Evolutionary conservation across 495 filamentous ascomycete species (phyloP).

Genomic region (Podospora appendiculata): DNA sequence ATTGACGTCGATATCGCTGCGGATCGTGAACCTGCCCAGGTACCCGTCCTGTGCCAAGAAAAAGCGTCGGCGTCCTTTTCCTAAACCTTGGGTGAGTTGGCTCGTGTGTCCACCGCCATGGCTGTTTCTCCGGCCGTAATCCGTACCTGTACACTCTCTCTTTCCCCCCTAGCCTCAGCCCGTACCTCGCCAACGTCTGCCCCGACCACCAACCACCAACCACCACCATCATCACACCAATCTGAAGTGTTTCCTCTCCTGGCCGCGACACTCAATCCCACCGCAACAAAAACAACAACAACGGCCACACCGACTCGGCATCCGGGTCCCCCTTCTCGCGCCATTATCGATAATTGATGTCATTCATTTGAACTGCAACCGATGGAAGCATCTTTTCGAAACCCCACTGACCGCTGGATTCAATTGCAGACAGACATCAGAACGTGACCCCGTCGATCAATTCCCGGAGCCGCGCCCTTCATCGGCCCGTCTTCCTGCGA

Average conservation of each 20-base stretch:
- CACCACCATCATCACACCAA: slow-evolving; percentile 9
- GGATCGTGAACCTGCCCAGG: no score
- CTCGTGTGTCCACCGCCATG: background rate
- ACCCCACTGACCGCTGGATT: background rate
- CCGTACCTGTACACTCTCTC: background rate
- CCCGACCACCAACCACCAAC: slow-evolving; percentile 6
- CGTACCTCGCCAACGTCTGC: slow-evolving; percentile 1
- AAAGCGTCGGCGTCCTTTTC: slow-evolving; percentile 7
- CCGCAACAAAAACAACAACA: background rate
- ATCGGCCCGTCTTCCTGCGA: no score
- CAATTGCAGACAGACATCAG: background rate
- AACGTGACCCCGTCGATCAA: background rate
- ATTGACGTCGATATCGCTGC: no score
- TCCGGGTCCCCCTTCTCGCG: background rate
- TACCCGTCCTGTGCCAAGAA: no score
- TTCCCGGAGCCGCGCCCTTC: background rate
- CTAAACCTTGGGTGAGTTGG: slow-evolving; percentile 9
- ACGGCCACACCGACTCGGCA: no score
- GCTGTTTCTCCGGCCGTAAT: background rate
- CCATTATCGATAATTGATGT: background rate
- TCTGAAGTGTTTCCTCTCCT: background rate
- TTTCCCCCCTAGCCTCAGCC: background rate
- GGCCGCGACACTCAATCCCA: background rate
- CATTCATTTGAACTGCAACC: background rate
- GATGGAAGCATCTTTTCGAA: background rate